Evolutionary conservation across 1,139 yeast genomes (phyloP), one percentile per base, ranked within the genome.

Genomic region (Torulaspora globosa): DNA sequence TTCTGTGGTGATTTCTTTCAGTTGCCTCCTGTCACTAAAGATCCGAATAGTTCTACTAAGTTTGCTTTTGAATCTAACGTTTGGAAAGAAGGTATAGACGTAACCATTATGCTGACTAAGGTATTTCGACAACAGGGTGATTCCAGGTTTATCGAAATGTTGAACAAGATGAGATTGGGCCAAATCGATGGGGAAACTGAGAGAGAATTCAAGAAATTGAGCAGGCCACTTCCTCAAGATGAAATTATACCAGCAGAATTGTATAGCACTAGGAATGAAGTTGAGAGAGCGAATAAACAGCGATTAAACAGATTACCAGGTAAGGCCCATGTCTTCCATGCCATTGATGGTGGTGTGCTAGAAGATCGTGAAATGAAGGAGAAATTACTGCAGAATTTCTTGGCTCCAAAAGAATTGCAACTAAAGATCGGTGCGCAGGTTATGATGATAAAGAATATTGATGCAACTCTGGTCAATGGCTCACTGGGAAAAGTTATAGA

Each of bases 61-160:
- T 90, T 87, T 68, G 84, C 95, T 9, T 92, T 92, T 66, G 94
- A 90, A 58, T 76, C 92, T 10, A 59, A 68, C 1, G 70, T 84
- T 2, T 92, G 99, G 99, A 70, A 72, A 41, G 70, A 70, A 19
- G 74, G 82, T 1, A 78, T 92, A 43, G 70, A 77, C 30, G 70
- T 75, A 36, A 85, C 95, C 0, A 79, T 88, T 43, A 79, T 83
- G 29, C 70, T 92, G 39, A 74, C 78, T 46, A 86, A 83, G 55
- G 94, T 92, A n/a, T 92, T 89, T 65, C 78, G 99, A 53, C 98
- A 92, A 64, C 82, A 81, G 59, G 95, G 95, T 36, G 95, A 87
- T 57, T 73, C 75, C 42, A 75, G 71, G 38, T 89, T 94, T 62
- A 80, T 92, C 34, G 76, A 78, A 21, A 89, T 90, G 95, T 73